These are phyloP conservation scores for Carex pumila DNA, from an alignment of 176 grass and related monocot genomes.

Conservation along the genomic window DNA sequence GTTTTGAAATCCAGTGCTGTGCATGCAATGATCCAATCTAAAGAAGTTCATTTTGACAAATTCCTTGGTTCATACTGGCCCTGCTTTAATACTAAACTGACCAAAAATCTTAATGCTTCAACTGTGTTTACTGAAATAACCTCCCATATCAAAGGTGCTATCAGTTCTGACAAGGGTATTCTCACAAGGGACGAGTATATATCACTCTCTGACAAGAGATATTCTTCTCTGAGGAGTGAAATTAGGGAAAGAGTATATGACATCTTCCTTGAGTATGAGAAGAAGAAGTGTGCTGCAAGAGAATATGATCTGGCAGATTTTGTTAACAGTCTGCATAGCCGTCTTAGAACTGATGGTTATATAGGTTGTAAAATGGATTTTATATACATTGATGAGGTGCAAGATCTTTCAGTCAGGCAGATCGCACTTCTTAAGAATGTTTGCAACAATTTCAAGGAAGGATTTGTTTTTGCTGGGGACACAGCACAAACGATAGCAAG, in stretches of 20 bases:
- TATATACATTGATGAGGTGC: slow-evolving; percentile 88
- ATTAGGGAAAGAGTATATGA: slow-evolving; percentile 53
- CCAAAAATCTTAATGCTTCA: slow-evolving; percentile 58
- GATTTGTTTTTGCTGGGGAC: slow-evolving; percentile 81
- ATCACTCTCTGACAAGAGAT: slow-evolving; percentile 50
- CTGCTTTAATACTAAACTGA: slow-evolving; percentile 53
- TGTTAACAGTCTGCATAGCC: slow-evolving; percentile 43
- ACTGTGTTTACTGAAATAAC: slow-evolving; percentile 76
- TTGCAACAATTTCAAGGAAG: slow-evolving; percentile 65
- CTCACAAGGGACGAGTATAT: slow-evolving; percentile 50
- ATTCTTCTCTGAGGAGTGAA: slow-evolving; percentile 41
- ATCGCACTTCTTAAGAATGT: slow-evolving; percentile 68
- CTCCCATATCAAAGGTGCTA: slow-evolving; percentile 66
- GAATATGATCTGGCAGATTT: slow-evolving; percentile 86
- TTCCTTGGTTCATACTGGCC: slow-evolving; percentile 68
- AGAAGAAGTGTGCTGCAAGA: slow-evolving; percentile 33
- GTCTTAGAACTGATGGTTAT: slow-evolving; percentile 35
- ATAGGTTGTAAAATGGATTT: slow-evolving; percentile 41
- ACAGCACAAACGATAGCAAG: slow-evolving; percentile 79
- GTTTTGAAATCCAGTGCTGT: slow-evolving; percentile 38
- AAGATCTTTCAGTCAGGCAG: slow-evolving; percentile 65
- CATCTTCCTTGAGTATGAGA: slow-evolving; percentile 68
- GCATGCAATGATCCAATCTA: slow-evolving; percentile 41
- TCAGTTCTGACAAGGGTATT: not conserved
- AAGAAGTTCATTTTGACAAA: slow-evolving; percentile 75